Conservation (phyloP, 805 yeast species). For the Starmerella stigmatis region DNA sequence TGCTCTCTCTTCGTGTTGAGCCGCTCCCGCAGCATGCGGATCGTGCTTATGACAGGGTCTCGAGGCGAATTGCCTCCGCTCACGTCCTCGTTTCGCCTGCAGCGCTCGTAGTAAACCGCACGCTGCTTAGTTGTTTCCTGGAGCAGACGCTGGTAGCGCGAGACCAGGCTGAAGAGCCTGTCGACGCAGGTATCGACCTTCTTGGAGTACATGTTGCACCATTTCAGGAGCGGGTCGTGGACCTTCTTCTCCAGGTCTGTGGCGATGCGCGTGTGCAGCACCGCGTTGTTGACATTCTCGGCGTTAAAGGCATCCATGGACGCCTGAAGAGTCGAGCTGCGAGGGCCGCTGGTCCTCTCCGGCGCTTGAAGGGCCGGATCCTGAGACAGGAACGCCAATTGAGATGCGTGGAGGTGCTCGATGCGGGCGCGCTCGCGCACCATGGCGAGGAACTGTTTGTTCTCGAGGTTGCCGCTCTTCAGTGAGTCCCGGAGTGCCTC, state of each 20-base stretch:
- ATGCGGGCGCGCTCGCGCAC: constrained; percentile 54
- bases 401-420: constrained; percentile 55
- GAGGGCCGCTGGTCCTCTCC: neutral
- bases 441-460: constrained; percentile 50
- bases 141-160: constrained; percentile 38
- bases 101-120: constrained; percentile 56
- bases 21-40: constrained; percentile 13
- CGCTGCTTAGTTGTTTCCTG: constrained; percentile 42
- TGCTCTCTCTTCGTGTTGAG: constrained; percentile 1
- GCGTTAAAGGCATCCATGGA: constrained; percentile 39
- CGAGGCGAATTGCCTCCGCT: constrained; percentile 15
- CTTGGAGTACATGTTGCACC: constrained; percentile 59
- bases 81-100: constrained; percentile 54
- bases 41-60: constrained; percentile 16
- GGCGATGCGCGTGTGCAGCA: constrained; percentile 47
- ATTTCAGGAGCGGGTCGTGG: constrained; percentile 53
- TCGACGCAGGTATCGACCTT: constrained; percentile 50
- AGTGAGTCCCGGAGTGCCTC: constrained; percentile 30
- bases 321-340: constrained; percentile 21
- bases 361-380: constrained; percentile 28
- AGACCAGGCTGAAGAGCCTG: constrained; percentile 39
- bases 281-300: constrained; percentile 46
- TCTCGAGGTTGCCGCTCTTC: constrained; percentile 51
- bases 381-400: constrained; percentile 36
- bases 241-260: constrained; percentile 46